These are phyloP conservation scores for Apostasia shenzhenica DNA, from an alignment of 106 monocot species.

Conservation along the genomic window DNA sequence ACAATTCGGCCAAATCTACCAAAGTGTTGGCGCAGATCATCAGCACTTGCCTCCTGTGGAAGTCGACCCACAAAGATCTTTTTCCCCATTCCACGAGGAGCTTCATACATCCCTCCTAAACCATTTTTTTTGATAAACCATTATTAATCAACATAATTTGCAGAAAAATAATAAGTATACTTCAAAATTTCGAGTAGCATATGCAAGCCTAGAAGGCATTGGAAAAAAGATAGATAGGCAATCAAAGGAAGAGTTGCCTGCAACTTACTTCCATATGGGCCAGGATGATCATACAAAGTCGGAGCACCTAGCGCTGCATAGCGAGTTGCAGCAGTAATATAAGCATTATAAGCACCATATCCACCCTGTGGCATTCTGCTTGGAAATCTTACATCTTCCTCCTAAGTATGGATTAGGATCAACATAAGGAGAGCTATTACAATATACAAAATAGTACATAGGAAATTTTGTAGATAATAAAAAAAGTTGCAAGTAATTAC, in stretches of 20 bases:
- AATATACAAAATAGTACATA: background rate
- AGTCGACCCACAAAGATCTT: constrained; percentile 98
- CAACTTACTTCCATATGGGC: constrained; percentile 67
- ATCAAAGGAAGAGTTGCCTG: background rate
- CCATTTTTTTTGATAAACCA: constrained; percentile 1
- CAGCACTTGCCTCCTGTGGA: constrained; percentile 83
- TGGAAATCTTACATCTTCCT: constrained; percentile 64
- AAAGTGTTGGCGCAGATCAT: constrained; percentile 86
- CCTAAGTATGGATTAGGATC: constrained; percentile 28
- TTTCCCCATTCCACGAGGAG: constrained; percentile 62
- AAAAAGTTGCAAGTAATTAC: constrained; percentile 12
- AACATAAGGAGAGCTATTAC: background rate
- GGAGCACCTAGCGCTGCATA: constrained; percentile 90
- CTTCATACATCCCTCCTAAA: constrained; percentile 49
- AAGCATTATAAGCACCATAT: constrained; percentile 92
- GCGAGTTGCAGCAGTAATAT: constrained; percentile 84
- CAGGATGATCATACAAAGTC: constrained; percentile 88
- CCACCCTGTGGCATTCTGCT: constrained; percentile 64
- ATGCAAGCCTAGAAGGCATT: background rate
- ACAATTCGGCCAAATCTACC: constrained; percentile 85
- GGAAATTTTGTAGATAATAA: too few species aligned
- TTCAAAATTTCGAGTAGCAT: background rate
- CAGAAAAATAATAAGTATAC: background rate
- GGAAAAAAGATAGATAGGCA: background rate
- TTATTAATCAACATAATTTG: background rate